Conservation (phyloP, 129 eudicot species). For the Chrysanthemum seticuspe region DNA sequence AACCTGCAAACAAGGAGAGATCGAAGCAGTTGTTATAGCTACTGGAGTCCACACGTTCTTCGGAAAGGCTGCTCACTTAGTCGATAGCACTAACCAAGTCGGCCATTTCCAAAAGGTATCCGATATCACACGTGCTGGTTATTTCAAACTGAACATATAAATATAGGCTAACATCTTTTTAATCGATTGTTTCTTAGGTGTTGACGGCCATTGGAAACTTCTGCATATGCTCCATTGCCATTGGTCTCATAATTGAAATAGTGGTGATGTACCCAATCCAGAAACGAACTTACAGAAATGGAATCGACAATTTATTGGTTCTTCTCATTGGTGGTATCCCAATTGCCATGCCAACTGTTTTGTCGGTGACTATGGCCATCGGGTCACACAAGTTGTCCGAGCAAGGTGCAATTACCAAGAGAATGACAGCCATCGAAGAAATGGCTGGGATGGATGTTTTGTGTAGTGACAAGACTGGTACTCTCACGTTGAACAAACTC, state of each 20-base stretch:
- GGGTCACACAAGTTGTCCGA: constrained; percentile 83
- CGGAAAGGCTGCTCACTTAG: constrained; percentile 95
- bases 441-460: constrained; percentile 98
- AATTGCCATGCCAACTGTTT: constrained; percentile 92
- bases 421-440: constrained; percentile 97
- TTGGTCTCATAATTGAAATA: constrained; percentile 66
- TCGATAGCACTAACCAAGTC: constrained; percentile 83
- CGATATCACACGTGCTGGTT: neutral
- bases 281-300: constrained; percentile 75
- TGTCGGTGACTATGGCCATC: constrained; percentile 92
- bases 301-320: constrained; percentile 80
- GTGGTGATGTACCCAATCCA: constrained; percentile 91
- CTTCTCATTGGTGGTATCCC: constrained; percentile 94
- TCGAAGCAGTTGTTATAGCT: constrained; percentile 89
- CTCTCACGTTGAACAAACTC: constrained; percentile 85
- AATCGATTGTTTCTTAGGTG: constrained; percentile 41
- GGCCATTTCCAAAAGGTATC: constrained; percentile 92
- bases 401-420: constrained; percentile 94
- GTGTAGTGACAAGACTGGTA: constrained; percentile 93
- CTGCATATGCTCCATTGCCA: constrained; percentile 79
- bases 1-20: constrained; percentile 91
- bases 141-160: too few relatives aligned
- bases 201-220: constrained; percentile 75
- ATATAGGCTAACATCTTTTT: neutral
- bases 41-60: constrained; percentile 90